Conservation (phyloP, 768 basidiomycete species). For the Pulveroboletus sp. region DNA sequence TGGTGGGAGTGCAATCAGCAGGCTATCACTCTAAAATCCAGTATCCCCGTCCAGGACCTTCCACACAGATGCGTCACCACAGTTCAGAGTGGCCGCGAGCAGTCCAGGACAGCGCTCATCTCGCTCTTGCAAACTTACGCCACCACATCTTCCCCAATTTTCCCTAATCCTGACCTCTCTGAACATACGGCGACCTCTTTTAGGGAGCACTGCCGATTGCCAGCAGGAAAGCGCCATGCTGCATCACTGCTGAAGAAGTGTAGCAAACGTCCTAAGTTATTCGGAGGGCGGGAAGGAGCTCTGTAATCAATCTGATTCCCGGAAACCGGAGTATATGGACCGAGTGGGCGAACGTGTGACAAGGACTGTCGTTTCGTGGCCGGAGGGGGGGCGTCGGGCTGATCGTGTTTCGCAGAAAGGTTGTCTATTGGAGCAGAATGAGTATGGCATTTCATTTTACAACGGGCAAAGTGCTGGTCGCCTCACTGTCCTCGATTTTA, state of each 20-base stretch:
- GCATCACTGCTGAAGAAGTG: background rate
- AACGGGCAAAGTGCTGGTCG: no score
- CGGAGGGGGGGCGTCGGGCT: no score
- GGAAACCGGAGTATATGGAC: no score
- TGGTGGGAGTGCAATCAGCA: conserved; percentile 34
- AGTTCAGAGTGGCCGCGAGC: background rate
- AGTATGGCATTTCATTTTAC: no score
- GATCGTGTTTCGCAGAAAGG: no score
- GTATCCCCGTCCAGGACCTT: background rate
- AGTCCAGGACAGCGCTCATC: background rate
- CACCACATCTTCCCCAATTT: background rate
- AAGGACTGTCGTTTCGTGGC: no score
- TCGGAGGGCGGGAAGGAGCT: conserved; percentile 34
- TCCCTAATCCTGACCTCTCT: background rate
- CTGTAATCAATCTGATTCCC: conserved; percentile 14
- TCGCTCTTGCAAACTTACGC: background rate
- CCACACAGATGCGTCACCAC: background rate
- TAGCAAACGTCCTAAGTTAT: conserved; percentile 7
- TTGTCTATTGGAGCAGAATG: no score
- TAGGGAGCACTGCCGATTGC: background rate
- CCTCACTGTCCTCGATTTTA: no score
- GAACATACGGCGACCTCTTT: background rate
- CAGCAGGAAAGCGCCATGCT: no score
- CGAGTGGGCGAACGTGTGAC: no score
- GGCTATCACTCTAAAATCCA: conserved; percentile 4